Evolutionary conservation across 768 basidiomycete genomes (phyloP).

Genomic region (Panus rudis): DNA sequence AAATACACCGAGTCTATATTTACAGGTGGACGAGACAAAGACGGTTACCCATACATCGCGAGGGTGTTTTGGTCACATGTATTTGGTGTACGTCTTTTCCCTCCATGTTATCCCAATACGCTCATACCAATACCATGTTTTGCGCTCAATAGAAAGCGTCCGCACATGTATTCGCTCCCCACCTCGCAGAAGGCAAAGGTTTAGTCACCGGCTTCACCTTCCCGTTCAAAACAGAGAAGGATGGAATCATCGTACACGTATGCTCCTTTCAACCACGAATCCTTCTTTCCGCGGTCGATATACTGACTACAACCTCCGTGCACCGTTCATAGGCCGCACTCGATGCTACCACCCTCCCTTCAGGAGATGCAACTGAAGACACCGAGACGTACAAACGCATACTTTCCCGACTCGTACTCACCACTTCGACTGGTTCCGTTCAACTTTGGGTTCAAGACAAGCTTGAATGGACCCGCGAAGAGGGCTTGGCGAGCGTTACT

Average conservation of each 20-base stretch:
- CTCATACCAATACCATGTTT: background rate
- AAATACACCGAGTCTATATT: conserved; percentile 45
- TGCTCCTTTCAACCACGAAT: conserved; percentile 11
- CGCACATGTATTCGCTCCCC: conserved; percentile 46
- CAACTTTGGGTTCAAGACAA: conserved; percentile 63
- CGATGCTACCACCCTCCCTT: conserved; percentile 44
- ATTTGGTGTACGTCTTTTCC: conserved; percentile 37
- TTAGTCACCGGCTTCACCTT: conserved; percentile 48
- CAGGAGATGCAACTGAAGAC: conserved; percentile 29
- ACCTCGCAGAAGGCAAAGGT: conserved; percentile 39
- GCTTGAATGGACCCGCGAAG: conserved; percentile 75
- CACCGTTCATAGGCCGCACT: conserved; percentile 43
- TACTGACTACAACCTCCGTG: background rate
- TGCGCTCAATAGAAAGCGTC: conserved; percentile 56
- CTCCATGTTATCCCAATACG: conserved; percentile 1
- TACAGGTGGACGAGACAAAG: conserved; percentile 44
- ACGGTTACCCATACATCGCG: conserved; percentile 48
- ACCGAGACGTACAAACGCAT: too few relatives aligned
- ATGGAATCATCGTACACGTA: conserved; percentile 70
- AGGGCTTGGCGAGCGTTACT: conserved; percentile 58
- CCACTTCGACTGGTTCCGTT: conserved; percentile 70
- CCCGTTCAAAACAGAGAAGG: conserved; percentile 53
- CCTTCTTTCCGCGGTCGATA: too few relatives aligned
- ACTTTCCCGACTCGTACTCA: conserved; percentile 42
- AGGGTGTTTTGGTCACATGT: conserved; percentile 63